phyloP scores from a whole-genome alignment of 2,329 filamentous ascomycete genomes.

The Epichloe amarillans region DNA sequence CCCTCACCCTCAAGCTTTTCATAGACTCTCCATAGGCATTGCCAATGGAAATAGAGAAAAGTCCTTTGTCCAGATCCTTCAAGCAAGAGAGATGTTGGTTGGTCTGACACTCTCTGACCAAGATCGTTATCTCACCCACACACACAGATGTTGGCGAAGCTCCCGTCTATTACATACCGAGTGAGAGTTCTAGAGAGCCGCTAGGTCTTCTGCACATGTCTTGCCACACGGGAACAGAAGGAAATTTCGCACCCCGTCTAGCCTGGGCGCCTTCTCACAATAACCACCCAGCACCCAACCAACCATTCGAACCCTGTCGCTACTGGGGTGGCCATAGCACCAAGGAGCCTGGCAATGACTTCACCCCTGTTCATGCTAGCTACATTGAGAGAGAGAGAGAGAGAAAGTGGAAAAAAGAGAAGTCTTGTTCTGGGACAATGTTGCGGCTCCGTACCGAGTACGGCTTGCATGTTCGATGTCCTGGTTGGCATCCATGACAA shows the following conservation, averaged over 20 bases:
- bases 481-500: slow-evolving; percentile 3
- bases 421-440: slow-evolving; percentile 2
- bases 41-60: too few species aligned
- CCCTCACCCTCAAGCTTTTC: not conserved
- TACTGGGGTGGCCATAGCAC: slow-evolving; percentile 9
- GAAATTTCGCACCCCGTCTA: slow-evolving; percentile 6
- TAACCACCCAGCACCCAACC: slow-evolving; percentile 4
- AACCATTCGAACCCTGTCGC: slow-evolving; percentile 9
- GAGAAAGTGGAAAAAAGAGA: not conserved
- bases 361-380: slow-evolving; percentile 9
- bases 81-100: too few species aligned
- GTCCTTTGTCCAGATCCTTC: too few species aligned
- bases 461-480: not conserved
- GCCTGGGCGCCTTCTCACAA: slow-evolving; percentile 7
- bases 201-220: not conserved
- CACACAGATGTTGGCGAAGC: not conserved
- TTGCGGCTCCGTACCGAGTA: not conserved
- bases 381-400: slow-evolving; percentile 3
- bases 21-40: not conserved
- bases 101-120: not conserved
- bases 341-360: slow-evolving; percentile 9
- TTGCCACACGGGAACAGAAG: slow-evolving; percentile 2
- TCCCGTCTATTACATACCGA: not conserved
- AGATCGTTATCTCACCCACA: not conserved
- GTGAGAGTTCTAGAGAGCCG: not conserved